Evolutionary conservation across 495 filamentous ascomycete species (phyloP).

Genomic region (Aspergillus ellipticus): DNA sequence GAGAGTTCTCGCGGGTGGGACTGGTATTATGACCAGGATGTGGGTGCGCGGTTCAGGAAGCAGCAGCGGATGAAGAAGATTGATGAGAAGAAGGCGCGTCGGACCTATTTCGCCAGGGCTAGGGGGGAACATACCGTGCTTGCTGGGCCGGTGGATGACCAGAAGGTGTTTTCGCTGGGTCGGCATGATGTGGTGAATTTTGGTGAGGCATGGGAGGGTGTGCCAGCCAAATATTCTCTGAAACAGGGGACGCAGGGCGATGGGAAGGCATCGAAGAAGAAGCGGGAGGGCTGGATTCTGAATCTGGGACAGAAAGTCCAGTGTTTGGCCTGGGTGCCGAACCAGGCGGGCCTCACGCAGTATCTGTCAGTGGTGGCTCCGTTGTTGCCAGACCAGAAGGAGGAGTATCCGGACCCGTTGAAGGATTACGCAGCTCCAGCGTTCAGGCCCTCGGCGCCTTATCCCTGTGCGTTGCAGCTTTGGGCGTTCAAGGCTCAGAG

Average conservation of each 20-base stretch:
- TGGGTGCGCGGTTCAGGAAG: slow-evolving; percentile 33
- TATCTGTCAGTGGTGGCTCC: slow-evolving; percentile 52
- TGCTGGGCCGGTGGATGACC: slow-evolving; percentile 47
- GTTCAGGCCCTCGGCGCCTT: slow-evolving; percentile 43
- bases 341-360: slow-evolving; percentile 47
- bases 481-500: slow-evolving; percentile 51
- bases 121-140: slow-evolving; percentile 42
- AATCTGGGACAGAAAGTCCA: slow-evolving; percentile 51
- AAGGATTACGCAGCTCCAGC: slow-evolving; percentile 35
- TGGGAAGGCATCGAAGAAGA: slow-evolving; percentile 16
- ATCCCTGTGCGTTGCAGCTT: slow-evolving; percentile 52
- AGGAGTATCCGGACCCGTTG: slow-evolving; percentile 16
- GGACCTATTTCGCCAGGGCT: slow-evolving; percentile 38
- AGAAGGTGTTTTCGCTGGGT: slow-evolving; percentile 37
- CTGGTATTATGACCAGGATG: slow-evolving; percentile 50
- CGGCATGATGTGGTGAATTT: slow-evolving; percentile 41
- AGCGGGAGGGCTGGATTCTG: slow-evolving; percentile 54
- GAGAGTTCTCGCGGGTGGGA: slow-evolving; percentile 50
- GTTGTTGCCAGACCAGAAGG: slow-evolving; percentile 34
- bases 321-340: slow-evolving; percentile 56
- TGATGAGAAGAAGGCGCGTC: slow-evolving; percentile 24
- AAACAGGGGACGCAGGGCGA: not conserved
- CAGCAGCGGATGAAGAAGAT: slow-evolving; percentile 33
- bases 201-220: slow-evolving; percentile 40
- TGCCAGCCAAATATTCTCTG: slow-evolving; percentile 8